Base-by-base conservation (phyloP, 768 basidiomycete genomes). In the Lentinula guzmanii region DNA sequence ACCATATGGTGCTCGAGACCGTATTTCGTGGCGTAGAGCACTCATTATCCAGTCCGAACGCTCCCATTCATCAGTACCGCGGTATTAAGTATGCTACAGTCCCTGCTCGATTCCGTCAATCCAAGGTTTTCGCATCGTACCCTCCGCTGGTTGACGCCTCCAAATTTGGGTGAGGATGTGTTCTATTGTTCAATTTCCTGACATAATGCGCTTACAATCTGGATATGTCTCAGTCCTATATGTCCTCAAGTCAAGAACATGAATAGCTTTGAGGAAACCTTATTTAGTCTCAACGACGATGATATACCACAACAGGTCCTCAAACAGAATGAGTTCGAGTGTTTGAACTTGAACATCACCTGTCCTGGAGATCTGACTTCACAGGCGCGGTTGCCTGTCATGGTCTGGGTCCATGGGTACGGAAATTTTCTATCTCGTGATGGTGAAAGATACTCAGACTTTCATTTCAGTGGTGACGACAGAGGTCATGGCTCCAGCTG, bases 321-420 rank as follows among this genome's bases (percentile, higher is more conserved):
- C 39, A 78, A 79, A 64, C 85, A 88, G 55, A 81, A 89, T 69
- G 90, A 92, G 71, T 89, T 91, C 41, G 86, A 89, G 57, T 92
- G 90, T 71, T 76, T 91, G 24, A 92, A 91, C 69, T 71, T 92
- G 62, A 91, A 90, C 71, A 88, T 92, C 57, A 90, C 89, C n/a
- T 82, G 83, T 60, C 90, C 90, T 9, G 83, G 80, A 28, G 82
- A 81, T 16, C 75, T 85, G 18, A 76, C 71, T 3, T 66, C 79
- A 3, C 74, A 75, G 51, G 86, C 87, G 43, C 79, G 76, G 46
- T 63, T 87, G 15, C 90, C 90, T 5, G 89, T 92, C 65, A 90
- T 92, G 90, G 70, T 91, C 50, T 92, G 90, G 90, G 76, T 92
- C n/a, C 90, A 92, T 73, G 90, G 90, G 90, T 91, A 66, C 48